Evolutionary conservation across 164 flowering plant genomes (phyloP).

Genomic region (Hamamelis virginiana): DNA sequence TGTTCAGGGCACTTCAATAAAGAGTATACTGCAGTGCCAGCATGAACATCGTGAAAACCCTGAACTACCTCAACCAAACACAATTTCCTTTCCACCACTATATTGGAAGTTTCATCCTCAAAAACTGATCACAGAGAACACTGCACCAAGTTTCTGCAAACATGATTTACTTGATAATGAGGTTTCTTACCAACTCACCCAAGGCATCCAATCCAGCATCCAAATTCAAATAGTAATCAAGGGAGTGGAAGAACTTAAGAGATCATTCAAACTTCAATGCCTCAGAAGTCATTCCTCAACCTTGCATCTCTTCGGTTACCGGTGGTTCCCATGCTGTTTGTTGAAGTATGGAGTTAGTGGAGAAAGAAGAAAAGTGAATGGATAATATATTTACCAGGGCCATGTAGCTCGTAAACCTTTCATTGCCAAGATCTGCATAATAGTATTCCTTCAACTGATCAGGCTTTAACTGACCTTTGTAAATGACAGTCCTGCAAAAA

Average conservation of each 20-base stretch:
- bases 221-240: constrained; percentile 70
- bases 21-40: constrained; percentile 23
- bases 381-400: constrained; percentile 97
- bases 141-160: constrained; percentile 77
- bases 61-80: constrained; percentile 59
- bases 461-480: constrained; percentile 98
- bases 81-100: constrained; percentile 48
- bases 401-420: constrained; percentile 99
- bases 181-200: constrained; percentile 86
- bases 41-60: constrained; percentile 38
- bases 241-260: constrained; percentile 83
- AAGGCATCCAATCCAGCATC: constrained; percentile 77
- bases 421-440: constrained; percentile 90
- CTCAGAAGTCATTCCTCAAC: constrained; percentile 90
- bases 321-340: constrained; percentile 78
- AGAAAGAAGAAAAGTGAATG: constrained; percentile 49
- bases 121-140: constrained; percentile 55
- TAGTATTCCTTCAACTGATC: constrained; percentile 86
- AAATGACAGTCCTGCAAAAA: constrained; percentile 83
- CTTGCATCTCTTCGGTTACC: constrained; percentile 72
- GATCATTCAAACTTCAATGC: constrained; percentile 85
- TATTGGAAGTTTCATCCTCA: constrained; percentile 47
- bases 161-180: constrained; percentile 81
- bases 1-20: constrained; percentile 23
- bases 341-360: constrained; percentile 65